Conservation (phyloP, 2,329 filamentous ascomycete genomes). For the Cyanodermella asteris region DNA sequence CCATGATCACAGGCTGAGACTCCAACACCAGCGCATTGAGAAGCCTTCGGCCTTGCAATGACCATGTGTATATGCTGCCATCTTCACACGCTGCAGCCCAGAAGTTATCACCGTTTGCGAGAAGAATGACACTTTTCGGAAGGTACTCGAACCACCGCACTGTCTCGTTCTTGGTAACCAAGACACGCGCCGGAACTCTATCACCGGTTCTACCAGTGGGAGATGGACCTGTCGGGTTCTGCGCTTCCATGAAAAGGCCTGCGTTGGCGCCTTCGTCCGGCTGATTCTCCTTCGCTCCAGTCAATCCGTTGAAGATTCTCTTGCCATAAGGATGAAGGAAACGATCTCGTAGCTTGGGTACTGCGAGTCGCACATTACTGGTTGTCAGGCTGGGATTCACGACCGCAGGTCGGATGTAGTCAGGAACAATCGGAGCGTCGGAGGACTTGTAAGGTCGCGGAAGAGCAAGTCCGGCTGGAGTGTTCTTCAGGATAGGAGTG, state of each 20-base stretch:
- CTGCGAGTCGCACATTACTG: conserved; percentile 65
- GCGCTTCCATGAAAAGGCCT: conserved; percentile 67
- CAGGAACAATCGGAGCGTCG: conserved; percentile 42
- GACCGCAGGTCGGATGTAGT: conserved; percentile 72
- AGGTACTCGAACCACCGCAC: conserved; percentile 87
- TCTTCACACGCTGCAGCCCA: conserved; percentile 92
- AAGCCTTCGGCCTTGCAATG: conserved; percentile 67
- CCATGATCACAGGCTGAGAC: conserved; percentile 80
- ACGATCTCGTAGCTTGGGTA: conserved; percentile 65
- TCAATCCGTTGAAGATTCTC: conserved; percentile 48
- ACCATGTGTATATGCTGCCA: conserved; percentile 76
- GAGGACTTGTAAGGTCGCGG: conserved; percentile 50
- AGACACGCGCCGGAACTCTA: conserved; percentile 66
- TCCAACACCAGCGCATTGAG: conserved; percentile 73
- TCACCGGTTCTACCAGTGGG: conserved; percentile 37
- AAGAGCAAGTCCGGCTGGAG: conserved; percentile 54
- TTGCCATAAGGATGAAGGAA: too few relatives aligned
- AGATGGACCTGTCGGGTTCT: conserved; percentile 47
- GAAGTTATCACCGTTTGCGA: conserved; percentile 74
- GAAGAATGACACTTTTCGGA: conserved; percentile 64
- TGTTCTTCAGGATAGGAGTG: conserved; percentile 53
- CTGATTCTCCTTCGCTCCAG: conserved; percentile 20
- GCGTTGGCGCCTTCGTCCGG: conserved; percentile 23
- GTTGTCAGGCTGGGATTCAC: conserved; percentile 61
- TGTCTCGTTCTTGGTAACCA: conserved; percentile 57